Evolutionary conservation across 2,329 filamentous ascomycete species (phyloP), one percentile per base, ranked within the genome.

Genomic region (Colletotrichum karsti): DNA sequence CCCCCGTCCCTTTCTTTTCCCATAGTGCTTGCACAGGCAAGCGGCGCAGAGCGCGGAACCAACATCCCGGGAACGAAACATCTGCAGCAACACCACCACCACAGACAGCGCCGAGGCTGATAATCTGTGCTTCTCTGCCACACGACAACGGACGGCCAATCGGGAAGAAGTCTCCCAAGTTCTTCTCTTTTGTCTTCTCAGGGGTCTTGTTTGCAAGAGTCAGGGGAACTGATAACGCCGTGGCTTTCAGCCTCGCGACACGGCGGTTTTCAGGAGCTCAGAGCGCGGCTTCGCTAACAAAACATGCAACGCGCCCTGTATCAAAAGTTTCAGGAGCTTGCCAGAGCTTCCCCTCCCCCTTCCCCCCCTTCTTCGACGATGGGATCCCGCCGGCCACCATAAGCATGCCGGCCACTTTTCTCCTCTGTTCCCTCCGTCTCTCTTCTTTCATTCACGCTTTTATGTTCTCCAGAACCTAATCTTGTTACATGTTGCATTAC

Each of bases 231-330:
- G 54, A 33, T 18, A 54, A 39, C 48, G 20, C 46, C 51, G 35
- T 55, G 58, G 46, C 54, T 48, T 48, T 46, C 69, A 50, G 39
- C 30, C 69, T 67, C 35, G 67, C 69, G 35, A 48, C 22, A 41
- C 56, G 15, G 46, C n/a, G 35, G 18, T 26, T 55, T 56, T 22
- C 44, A 58, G 66, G 53, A 59, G 59, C 53, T 44, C 33, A 50
- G 50, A 63, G 67, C 58, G 33, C 46, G 35, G 46, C 62, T 51
- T 63, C 51, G 67, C 41, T 68, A 65, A 59, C 46, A 46, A 59
- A 55, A 70, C 66, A 67, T 76, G 73, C 72, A 75, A 77, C 75
- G 67, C 51, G 69, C 69, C 70, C 69, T 74, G 76, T 77, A 58
- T 78, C 74, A 73, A 67, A 70, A 70, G 62, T 69, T 69, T 66